Conservation (phyloP, 2,329 filamentous ascomycete species). For the Westerdykella aurantiaca region DNA sequence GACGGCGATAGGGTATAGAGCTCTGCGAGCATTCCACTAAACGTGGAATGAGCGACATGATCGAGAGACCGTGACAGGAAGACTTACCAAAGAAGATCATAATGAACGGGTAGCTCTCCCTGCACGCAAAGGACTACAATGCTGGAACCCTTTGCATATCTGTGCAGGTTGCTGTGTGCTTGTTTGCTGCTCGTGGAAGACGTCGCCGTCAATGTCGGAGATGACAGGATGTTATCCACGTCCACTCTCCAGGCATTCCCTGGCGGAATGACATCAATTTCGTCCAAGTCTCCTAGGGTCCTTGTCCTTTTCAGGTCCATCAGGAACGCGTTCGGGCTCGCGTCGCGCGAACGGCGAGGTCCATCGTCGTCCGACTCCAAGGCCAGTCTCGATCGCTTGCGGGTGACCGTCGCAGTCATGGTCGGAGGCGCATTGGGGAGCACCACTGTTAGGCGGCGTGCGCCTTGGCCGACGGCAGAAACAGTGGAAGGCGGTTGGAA, state of each 20-base stretch:
- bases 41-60: slow-evolving; percentile 2
- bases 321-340: neutral
- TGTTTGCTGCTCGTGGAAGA: slow-evolving; percentile 9
- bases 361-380: slow-evolving; percentile 22
- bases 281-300: slow-evolving; percentile 33
- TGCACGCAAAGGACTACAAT: slow-evolving; percentile 31
- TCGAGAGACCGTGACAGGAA: neutral
- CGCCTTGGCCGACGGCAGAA: slow-evolving; percentile 10
- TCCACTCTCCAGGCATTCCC: slow-evolving; percentile 32
- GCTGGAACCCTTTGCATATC: slow-evolving; percentile 14
- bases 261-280: slow-evolving; percentile 23
- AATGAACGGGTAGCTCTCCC: slow-evolving; percentile 30
- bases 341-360: neutral
- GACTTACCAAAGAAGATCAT: slow-evolving; percentile 32
- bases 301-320: slow-evolving; percentile 27
- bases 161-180: slow-evolving; percentile 24
- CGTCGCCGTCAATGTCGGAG: slow-evolving; percentile 14
- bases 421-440: slow-evolving; percentile 16
- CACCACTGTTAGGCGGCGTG: slow-evolving; percentile 13
- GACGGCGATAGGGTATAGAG: slow-evolving; percentile 29
- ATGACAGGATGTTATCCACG: slow-evolving; percentile 24
- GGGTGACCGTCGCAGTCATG: slow-evolving; percentile 26
- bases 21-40: slow-evolving; percentile 23
- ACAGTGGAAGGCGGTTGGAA: slow-evolving; percentile 4
- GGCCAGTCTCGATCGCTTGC: slow-evolving; percentile 31